Conservation (phyloP, 2,329 filamentous ascomycete genomes). For the Talaromyces pinophilus region DNA sequence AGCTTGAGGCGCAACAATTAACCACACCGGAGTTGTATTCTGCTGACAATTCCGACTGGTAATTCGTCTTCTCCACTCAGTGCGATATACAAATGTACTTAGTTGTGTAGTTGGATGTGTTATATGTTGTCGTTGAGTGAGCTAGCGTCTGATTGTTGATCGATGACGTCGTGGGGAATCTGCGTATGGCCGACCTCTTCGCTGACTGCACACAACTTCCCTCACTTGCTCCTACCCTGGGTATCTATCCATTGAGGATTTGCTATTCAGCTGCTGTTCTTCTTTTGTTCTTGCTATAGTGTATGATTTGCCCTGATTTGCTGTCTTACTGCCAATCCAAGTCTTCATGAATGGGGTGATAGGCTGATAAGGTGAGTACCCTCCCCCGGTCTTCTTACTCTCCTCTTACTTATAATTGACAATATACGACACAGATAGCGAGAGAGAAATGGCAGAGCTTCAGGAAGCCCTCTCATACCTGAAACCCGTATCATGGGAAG, state of each 20-base stretch:
- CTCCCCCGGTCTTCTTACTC: neutral
- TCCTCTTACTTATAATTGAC: neutral
- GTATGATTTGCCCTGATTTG: neutral
- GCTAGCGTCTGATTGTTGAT: neutral
- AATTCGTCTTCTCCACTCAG: neutral
- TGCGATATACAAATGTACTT: neutral
- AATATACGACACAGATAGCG: neutral
- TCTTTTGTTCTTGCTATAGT: neutral
- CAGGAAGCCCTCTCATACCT: conserved; percentile 62
- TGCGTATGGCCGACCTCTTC: neutral
- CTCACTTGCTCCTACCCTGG: no score
- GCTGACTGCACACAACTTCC: neutral
- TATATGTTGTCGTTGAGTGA: neutral
- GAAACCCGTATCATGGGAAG: conserved; percentile 57
- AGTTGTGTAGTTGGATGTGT: neutral
- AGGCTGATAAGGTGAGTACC: neutral
- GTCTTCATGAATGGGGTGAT: neutral
- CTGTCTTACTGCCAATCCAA: neutral
- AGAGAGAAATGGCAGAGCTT: conserved; percentile 54
- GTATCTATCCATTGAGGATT: neutral
- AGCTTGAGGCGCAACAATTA: neutral
- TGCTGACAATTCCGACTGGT: neutral
- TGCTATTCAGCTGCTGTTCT: neutral
- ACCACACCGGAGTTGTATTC: no score
- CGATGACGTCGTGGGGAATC: conserved; percentile 5